Percentiles rank a stretch among this genome's conserved stretches.
These are phyloP conservation scores for Umbelopsis sp. DNA, from an alignment of 192 early-diverging fungal species.

Conservation along the genomic window DNA sequence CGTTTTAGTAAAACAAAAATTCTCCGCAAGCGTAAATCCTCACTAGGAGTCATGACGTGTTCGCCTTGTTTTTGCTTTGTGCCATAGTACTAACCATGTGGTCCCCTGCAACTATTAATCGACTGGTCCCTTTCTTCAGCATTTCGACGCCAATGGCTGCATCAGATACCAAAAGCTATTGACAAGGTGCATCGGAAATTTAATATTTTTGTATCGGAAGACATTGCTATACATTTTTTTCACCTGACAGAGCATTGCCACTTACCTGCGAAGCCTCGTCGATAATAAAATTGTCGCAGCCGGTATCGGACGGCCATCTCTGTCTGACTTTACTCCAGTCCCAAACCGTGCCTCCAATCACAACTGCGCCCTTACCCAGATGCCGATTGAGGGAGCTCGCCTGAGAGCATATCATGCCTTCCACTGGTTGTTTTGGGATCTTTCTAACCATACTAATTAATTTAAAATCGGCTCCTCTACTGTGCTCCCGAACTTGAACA, in stretches of 20 bases:
- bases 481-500: constrained; percentile 24
- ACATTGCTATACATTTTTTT: too few relatives aligned
- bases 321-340: constrained; percentile 40
- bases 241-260: background rate
- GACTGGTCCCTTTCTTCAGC: constrained; percentile 33
- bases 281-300: constrained; percentile 37
- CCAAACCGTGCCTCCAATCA: constrained; percentile 43
- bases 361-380: constrained; percentile 20
- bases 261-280: constrained; percentile 43
- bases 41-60: background rate
- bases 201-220: too few relatives aligned
- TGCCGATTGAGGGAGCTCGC: constrained; percentile 10
- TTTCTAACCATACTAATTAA: constrained; percentile 34
- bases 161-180: constrained; percentile 46
- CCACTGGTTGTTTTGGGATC: background rate
- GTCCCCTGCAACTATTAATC: constrained; percentile 57
- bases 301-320: background rate
- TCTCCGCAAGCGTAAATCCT: background rate
- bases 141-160: constrained; percentile 44
- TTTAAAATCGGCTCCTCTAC: constrained; percentile 27
- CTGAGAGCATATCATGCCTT: constrained; percentile 16
- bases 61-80: too few relatives aligned
- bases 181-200: too few relatives aligned
- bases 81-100: constrained; percentile 34
- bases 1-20: constrained; percentile 4